phyloP scores from a whole-genome alignment of 2,329 filamentous ascomycete species.

The Exophiala phaeomuriformis region DNA sequence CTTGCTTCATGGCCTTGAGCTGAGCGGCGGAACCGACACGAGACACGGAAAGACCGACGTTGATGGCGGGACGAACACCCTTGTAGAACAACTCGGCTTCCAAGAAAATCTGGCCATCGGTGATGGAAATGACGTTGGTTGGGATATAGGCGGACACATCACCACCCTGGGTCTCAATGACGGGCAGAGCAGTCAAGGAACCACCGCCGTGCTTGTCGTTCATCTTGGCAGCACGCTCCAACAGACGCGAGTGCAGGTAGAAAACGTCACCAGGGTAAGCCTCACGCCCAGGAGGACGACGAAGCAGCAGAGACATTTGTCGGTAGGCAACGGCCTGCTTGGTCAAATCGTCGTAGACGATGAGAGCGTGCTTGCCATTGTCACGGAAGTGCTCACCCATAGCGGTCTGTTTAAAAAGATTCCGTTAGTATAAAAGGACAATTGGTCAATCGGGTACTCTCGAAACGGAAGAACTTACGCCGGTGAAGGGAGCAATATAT shows the following conservation, averaged over 20 bases:
- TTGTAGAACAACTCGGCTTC: constrained; percentile 99
- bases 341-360: constrained; percentile 81
- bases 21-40: constrained; percentile 99
- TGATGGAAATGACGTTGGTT: constrained; percentile 99
- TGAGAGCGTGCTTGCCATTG: constrained; percentile 76
- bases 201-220: constrained; percentile 90
- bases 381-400: constrained; percentile 72
- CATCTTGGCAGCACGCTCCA: constrained; percentile 99
- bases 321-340: constrained; percentile 98
- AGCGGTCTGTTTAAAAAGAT: constrained; percentile 28
- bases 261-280: constrained; percentile 98
- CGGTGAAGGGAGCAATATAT: constrained; percentile 91
- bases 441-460: neutral
- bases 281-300: constrained; percentile 97
- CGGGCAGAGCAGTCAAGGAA: constrained; percentile 90
- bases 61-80: constrained; percentile 99
- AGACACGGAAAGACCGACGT: constrained; percentile 99
- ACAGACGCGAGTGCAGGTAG: constrained; percentile 98
- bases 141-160: constrained; percentile 99
- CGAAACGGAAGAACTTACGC: constrained; percentile 29
- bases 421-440: neutral
- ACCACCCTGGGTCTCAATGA: constrained; percentile 99
- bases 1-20: constrained; percentile 99
- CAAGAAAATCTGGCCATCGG: constrained; percentile 99
- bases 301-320: constrained; percentile 97